Percentiles rank a stretch among this genome's conserved stretches.
Evolutionary conservation across 2,329 filamentous ascomycete genomes (phyloP).

Genomic region (Aspergillus calidoustus): DNA sequence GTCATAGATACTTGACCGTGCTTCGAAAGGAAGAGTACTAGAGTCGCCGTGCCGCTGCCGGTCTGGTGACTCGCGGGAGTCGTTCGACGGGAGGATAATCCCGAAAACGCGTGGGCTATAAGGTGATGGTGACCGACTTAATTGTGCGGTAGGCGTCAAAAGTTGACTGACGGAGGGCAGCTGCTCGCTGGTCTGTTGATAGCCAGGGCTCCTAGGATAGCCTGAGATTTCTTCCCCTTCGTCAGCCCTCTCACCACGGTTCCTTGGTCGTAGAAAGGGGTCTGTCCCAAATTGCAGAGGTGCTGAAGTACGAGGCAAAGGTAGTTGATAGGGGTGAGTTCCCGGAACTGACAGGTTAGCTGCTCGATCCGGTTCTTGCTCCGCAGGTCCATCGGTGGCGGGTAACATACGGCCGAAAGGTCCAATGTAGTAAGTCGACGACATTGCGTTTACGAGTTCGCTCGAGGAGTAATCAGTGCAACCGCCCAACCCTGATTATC

Average conservation of each 20-base stretch:
- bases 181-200: constrained; percentile 32
- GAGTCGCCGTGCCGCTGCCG: constrained; percentile 29
- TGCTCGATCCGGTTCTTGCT: constrained; percentile 32
- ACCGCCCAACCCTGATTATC: not conserved
- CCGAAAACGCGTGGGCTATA: constrained; percentile 32
- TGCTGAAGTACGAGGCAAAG: constrained; percentile 40
- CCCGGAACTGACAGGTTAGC: constrained; percentile 39
- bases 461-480: not conserved
- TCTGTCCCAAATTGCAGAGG: constrained; percentile 44
- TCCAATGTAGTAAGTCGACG: constrained; percentile 41
- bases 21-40: constrained; percentile 15
- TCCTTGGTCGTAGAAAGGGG: constrained; percentile 33
- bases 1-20: constrained; percentile 24
- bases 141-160: constrained; percentile 38
- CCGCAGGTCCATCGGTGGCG: constrained; percentile 31
- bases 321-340: constrained; percentile 45
- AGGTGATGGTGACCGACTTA: constrained; percentile 34
- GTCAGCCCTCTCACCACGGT: constrained; percentile 30
- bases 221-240: constrained; percentile 19
- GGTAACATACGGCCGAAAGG: constrained; percentile 47
- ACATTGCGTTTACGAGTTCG: constrained; percentile 32
- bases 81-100: constrained; percentile 22
- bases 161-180: constrained; percentile 48
- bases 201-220: constrained; percentile 18
- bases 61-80: constrained; percentile 24